A percentile compares a stretch with the other conserved stretches of the same genome.
phyloP scores from a whole-genome alignment of 179 eudicot species.

The Corrigiola litoralis region DNA sequence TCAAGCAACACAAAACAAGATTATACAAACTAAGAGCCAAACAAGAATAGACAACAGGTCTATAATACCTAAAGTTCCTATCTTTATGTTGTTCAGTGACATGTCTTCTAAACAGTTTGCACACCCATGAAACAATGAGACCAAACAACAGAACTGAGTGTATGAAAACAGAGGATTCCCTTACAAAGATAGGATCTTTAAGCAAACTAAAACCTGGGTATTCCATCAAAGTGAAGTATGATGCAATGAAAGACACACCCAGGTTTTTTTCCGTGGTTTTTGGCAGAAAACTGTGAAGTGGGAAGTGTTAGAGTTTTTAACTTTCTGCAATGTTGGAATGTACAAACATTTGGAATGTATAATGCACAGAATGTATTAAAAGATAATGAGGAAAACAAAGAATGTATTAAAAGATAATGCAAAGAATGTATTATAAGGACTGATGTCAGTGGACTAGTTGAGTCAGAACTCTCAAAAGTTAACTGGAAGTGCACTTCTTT shows the following conservation, averaged over 20 bases:
- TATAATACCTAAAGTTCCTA: constrained; percentile 30
- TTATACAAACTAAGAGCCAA: constrained; percentile 36
- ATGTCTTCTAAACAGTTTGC: constrained; percentile 4
- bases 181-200: constrained; percentile 33
- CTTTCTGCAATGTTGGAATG: neutral
- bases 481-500: too few relatives aligned
- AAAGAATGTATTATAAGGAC: too few relatives aligned
- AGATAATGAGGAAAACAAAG: too few relatives aligned
- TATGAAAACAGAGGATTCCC: constrained; percentile 32
- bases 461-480: too few relatives aligned
- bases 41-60: constrained; percentile 29
- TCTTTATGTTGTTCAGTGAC: constrained; percentile 16
- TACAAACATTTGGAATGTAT: too few relatives aligned
- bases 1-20: constrained; percentile 39
- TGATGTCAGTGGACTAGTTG: too few relatives aligned
- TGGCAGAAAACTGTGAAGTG: neutral
- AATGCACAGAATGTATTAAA: too few relatives aligned
- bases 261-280: constrained; percentile 7
- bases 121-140: constrained; percentile 33
- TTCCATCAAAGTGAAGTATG: neutral
- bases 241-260: neutral
- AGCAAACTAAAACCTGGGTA: constrained; percentile 24
- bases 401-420: too few relatives aligned
- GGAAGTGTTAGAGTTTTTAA: neutral
- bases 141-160: constrained; percentile 39